phyloP scores from a whole-genome alignment of 1,284 basidiomycete genomes.

The Ganoderma resinaceum region DNA sequence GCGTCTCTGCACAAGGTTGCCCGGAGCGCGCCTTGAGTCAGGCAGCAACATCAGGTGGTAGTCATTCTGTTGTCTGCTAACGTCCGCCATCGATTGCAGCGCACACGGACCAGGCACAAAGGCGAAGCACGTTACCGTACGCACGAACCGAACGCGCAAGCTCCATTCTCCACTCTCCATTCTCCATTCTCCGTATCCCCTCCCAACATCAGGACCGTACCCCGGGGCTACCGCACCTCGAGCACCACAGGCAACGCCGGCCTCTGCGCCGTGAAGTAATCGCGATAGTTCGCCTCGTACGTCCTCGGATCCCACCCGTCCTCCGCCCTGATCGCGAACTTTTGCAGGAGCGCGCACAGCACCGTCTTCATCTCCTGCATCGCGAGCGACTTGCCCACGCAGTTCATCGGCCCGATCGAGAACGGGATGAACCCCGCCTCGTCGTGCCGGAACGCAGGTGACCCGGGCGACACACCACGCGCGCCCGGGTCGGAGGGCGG shows the following conservation, averaged over 20 bases:
- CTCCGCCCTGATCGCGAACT: background rate
- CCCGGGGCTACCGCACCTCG: background rate
- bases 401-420: slow-evolving; percentile 38
- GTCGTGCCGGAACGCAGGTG: slow-evolving; percentile 27
- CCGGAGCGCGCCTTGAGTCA: too few species aligned
- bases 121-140: too few species aligned
- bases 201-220: too few species aligned
- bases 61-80: too few species aligned
- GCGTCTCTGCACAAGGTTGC: too few species aligned
- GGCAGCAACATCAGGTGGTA: too few species aligned
- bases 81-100: too few species aligned
- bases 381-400: slow-evolving; percentile 41
- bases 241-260: slow-evolving; percentile 1
- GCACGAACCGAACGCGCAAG: too few species aligned
- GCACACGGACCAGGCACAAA: too few species aligned
- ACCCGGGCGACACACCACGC: background rate
- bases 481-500: background rate
- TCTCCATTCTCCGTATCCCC: background rate
- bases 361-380: slow-evolving; percentile 28
- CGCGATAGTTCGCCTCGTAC: slow-evolving; percentile 4
- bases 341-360: slow-evolving; percentile 13
- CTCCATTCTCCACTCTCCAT: too few species aligned
- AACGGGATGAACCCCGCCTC: slow-evolving; percentile 37
- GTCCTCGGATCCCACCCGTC: slow-evolving; percentile 9
- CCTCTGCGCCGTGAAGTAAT: slow-evolving; percentile 12